A percentile compares a stretch with the other conserved stretches of the same genome.
Conservation (phyloP, 257 asterid species). For the Lycium barbarum region DNA sequence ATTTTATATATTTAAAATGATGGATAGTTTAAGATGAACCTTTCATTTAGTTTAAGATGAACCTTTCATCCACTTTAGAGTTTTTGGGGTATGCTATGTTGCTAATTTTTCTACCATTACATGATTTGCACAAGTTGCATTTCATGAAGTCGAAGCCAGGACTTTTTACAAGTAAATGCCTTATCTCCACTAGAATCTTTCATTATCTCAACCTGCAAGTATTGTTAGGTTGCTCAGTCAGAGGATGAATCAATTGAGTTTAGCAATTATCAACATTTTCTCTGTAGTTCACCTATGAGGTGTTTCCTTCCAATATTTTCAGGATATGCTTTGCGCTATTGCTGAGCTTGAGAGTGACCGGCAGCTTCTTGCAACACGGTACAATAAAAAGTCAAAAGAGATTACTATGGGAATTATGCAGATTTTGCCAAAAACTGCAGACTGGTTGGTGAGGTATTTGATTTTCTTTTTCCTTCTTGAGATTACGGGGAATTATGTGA, state of each 20-base stretch:
- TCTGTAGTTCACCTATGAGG: conserved; percentile 25
- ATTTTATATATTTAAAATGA: too few species aligned
- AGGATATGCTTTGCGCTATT: conserved; percentile 95
- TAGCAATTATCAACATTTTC: conserved; percentile 13
- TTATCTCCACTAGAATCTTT: not conserved
- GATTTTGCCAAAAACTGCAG: conserved; percentile 72
- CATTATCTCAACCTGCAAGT: not conserved
- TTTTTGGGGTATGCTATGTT: not conserved
- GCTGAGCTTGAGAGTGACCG: conserved; percentile 93
- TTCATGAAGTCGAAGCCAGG: not conserved
- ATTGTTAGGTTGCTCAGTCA: conserved; percentile 12
- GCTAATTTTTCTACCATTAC: not conserved
- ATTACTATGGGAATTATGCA: conserved; percentile 79
- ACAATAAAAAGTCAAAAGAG: conserved; percentile 69
- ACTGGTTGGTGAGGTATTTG: conserved; percentile 75
- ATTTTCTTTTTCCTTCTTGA: not conserved
- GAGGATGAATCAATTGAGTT: conserved; percentile 22
- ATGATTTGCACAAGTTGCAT: conserved; percentile 10
- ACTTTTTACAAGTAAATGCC: not conserved
- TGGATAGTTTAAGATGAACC: too few species aligned
- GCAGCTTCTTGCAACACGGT: conserved; percentile 69
- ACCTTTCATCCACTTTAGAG: not conserved
- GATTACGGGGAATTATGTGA: not conserved
- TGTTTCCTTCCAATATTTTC: conserved; percentile 32
- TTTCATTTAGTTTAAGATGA: not conserved